phyloP scores from a whole-genome alignment of 2,329 filamentous ascomycete genomes.

The Fusarium begoniae region DNA sequence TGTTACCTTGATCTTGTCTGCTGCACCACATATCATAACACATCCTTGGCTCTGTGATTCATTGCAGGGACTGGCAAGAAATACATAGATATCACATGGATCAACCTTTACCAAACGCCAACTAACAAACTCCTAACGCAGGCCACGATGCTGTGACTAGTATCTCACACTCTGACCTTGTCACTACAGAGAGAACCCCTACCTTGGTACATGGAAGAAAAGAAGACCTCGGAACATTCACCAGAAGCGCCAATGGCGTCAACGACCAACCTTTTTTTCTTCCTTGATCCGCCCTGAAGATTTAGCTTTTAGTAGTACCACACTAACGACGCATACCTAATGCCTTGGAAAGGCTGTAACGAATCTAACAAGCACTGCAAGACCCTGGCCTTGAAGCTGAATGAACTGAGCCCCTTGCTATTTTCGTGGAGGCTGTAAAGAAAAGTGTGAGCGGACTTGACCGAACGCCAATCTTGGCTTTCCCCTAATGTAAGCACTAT shows the following conservation, averaged over 20 bases:
- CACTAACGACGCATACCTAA: conserved; percentile 5
- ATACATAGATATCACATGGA: not conserved
- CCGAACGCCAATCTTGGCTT: conserved; percentile 25
- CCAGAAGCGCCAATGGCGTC: conserved; percentile 30
- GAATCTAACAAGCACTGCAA: not conserved
- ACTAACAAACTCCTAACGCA: not conserved
- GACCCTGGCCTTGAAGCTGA: not conserved
- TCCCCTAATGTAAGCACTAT: not conserved
- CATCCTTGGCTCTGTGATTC: not conserved
- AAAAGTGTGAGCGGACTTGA: conserved; percentile 21
- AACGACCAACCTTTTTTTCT: conserved; percentile 4
- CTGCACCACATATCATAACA: not conserved
- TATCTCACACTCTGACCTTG: conserved; percentile 15
- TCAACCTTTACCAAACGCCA: not conserved
- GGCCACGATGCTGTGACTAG: conserved; percentile 7
- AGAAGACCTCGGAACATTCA: conserved; percentile 14
- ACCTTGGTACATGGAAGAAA: not conserved
- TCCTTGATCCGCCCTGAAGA: not conserved
- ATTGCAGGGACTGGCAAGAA: not conserved
- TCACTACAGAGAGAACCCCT: not conserved
- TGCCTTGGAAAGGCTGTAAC: conserved; percentile 28
- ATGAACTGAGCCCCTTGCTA: conserved; percentile 14
- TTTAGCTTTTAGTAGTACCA: conserved; percentile 12
- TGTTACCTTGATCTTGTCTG: not conserved
- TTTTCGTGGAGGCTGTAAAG: not conserved